These are phyloP conservation scores for Halteria grandinella DNA, from an alignment of 73 alveolate species.

Conservation along the genomic window DNA sequence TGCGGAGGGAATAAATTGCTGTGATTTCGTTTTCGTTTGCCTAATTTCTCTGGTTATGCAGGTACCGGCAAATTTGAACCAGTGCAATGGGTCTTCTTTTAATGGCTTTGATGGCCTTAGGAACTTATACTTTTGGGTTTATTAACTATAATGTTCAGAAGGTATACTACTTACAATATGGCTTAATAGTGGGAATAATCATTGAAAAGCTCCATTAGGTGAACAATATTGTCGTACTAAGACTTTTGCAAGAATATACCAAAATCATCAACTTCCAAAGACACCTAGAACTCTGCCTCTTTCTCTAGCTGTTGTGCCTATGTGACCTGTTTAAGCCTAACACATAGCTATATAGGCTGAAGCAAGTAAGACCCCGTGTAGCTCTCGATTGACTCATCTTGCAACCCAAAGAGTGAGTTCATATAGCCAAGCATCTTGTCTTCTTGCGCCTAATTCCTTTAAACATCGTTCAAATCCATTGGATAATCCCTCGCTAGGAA, in stretches of 20 bases:
- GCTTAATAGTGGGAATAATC: slow-evolving; percentile 47
- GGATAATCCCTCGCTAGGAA: too few species aligned
- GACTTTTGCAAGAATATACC: slow-evolving; percentile 44
- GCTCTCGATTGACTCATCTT: slow-evolving; percentile 10
- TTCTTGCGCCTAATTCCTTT: not conserved
- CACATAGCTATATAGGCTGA: slow-evolving; percentile 10
- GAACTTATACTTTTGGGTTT: slow-evolving; percentile 54
- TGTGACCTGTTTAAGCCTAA: slow-evolving; percentile 17
- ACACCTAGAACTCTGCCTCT: slow-evolving; percentile 42
- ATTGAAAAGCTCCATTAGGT: slow-evolving; percentile 43
- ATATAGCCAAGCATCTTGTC: not conserved
- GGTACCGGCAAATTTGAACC: slow-evolving; percentile 51
- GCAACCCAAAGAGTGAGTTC: not conserved
- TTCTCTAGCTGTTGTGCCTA: not conserved
- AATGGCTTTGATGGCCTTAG: slow-evolving; percentile 41
- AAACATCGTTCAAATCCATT: too few species aligned
- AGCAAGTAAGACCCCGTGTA: slow-evolving; percentile 33
- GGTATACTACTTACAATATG: slow-evolving; percentile 27
- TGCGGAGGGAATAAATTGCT: slow-evolving; percentile 21
- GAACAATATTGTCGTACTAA: slow-evolving; percentile 48
- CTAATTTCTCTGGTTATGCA: slow-evolving; percentile 29
- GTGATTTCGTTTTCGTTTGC: slow-evolving; percentile 22
- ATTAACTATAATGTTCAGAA: slow-evolving; percentile 14
- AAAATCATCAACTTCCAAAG: slow-evolving; percentile 63
- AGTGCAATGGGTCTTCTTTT: slow-evolving; percentile 21